Evolutionary conservation across 106 monocot genomes (phyloP).

Genomic region (Allium cepa): DNA sequence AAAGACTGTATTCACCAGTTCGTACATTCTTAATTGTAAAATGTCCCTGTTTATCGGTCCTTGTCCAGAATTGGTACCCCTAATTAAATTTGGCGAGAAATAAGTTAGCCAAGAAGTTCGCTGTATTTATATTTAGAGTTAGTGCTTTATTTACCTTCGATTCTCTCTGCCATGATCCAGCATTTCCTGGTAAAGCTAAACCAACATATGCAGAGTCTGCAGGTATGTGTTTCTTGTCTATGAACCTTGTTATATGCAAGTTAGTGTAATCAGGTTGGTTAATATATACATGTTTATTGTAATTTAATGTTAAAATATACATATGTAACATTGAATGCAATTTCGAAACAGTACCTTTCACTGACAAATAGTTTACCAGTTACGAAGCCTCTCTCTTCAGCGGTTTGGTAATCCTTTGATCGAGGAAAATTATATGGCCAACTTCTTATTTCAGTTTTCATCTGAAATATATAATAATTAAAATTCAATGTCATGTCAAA

Average conservation of each 20-base stretch:
- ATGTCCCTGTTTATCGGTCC: conserved; percentile 22
- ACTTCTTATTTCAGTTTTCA: conserved; percentile 28
- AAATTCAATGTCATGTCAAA: too few species aligned
- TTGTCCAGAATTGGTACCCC: conserved; percentile 92
- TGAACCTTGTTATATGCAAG: conserved; percentile 13
- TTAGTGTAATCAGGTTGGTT: neutral
- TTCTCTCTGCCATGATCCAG: conserved; percentile 81
- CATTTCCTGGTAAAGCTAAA: conserved; percentile 60
- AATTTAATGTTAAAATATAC: neutral
- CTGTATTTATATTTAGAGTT: neutral
- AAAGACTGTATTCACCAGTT: conserved; percentile 63
- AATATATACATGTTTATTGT: neutral
- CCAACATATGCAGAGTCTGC: conserved; percentile 49
- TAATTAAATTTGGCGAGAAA: conserved; percentile 4
- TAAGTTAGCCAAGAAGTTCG: neutral
- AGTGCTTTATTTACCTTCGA: conserved; percentile 31
- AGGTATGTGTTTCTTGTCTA: conserved; percentile 20
- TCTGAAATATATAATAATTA: conserved; percentile 11
- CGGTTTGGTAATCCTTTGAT: conserved; percentile 42
- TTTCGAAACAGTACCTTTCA: conserved; percentile 35
- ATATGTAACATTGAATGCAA: neutral
- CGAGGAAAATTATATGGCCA: conserved; percentile 71
- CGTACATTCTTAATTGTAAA: conserved; percentile 48
- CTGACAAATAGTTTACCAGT: conserved; percentile 43
- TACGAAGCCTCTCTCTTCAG: conserved; percentile 50